Percentiles rank a stretch among this genome's conserved stretches.
phyloP scores from a whole-genome alignment of 768 basidiomycete species.

The Leucocoprinus birnbaumii region DNA sequence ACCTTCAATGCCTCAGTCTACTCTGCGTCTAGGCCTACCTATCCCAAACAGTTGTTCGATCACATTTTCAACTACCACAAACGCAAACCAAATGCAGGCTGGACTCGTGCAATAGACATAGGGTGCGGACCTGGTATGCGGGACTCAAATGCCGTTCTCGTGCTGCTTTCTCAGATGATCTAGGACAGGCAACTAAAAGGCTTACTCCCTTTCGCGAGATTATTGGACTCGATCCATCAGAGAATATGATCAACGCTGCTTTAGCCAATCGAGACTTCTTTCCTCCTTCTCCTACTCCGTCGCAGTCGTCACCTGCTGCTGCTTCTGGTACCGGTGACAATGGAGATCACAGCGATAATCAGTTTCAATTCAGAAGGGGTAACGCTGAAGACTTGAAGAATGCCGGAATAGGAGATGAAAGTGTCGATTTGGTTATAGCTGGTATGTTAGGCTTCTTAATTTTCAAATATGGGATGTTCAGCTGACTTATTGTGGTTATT shows the following conservation, averaged over 20 bases:
- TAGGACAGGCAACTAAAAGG: slow-evolving; percentile 69
- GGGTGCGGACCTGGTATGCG: slow-evolving; percentile 81
- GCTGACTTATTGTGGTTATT: too few species aligned
- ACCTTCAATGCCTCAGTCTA: slow-evolving; percentile 69
- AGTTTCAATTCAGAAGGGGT: slow-evolving; percentile 29
- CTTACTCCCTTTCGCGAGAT: slow-evolving; percentile 55
- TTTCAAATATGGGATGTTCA: too few species aligned
- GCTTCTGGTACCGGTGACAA: neutral
- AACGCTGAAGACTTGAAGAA: slow-evolving; percentile 54
- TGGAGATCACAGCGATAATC: slow-evolving; percentile 6
- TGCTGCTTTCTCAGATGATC: neutral
- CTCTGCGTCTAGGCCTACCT: slow-evolving; percentile 69
- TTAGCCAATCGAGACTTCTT: slow-evolving; percentile 17
- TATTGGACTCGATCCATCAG: slow-evolving; percentile 73
- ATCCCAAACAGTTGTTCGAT: slow-evolving; percentile 64
- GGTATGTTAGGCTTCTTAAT: slow-evolving; percentile 37
- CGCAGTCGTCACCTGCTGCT: neutral
- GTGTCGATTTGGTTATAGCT: slow-evolving; percentile 65
- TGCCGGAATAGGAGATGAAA: slow-evolving; percentile 38
- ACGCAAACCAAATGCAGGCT: slow-evolving; percentile 25
- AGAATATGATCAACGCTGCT: slow-evolving; percentile 64
- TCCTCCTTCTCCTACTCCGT: neutral
- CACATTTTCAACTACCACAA: slow-evolving; percentile 59
- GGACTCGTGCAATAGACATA: slow-evolving; percentile 66
- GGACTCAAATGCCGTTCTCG: neutral